Base-by-base conservation (phyloP, 352 stramenopile species). In the Globisporangium nodosum region DNA sequence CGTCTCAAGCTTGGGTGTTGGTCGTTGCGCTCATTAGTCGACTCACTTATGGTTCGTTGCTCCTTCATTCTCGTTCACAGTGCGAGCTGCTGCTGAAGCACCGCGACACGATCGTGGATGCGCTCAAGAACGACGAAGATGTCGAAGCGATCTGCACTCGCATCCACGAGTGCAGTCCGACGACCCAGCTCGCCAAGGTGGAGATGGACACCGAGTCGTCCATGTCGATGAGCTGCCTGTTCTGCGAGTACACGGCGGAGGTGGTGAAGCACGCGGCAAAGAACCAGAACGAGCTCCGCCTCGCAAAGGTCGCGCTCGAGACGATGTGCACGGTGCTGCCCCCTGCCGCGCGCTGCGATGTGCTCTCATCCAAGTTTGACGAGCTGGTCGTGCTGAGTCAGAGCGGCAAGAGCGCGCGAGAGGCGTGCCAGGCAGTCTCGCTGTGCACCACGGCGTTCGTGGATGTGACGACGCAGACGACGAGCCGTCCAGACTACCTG, bases 221-320 rank as follows among this genome's bases (percentile, higher is more conserved):
- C 4, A 77, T 85, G 58, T 80, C 73, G 12, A 69, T 91, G 51
- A 64, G 80, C 40, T 94, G 85, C 53, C 56, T 94, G 24, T 75
- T 92, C 49, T 94, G 85, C 35, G 80, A 94, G 61, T 87, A 87
- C 70, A 90, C 78, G 33, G 85, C 72, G 1, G 78, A 89, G 42
- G 61, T 90, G 3, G 60, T 91, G 54, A 59, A 72, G 48, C 60
- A 63, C 27, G 76, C 83, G 1, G 70, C 70, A 35, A 70, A 74
- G 31, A 66, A 77, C 52, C 63, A 83, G 33, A 80, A 73, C 39
- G 68, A 74, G 46, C 60, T 91, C 35, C 76, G 69, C 16, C 60
- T 90, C 40, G 75, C 76, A 0, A 91, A 91, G 69, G 27, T 83
- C 52, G 81, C 78, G 30, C 65, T 94, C 21, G 73, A 90, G 61